Base-by-base conservation (phyloP, 164 flowering plant species). In the Macadamia integrifolia region DNA sequence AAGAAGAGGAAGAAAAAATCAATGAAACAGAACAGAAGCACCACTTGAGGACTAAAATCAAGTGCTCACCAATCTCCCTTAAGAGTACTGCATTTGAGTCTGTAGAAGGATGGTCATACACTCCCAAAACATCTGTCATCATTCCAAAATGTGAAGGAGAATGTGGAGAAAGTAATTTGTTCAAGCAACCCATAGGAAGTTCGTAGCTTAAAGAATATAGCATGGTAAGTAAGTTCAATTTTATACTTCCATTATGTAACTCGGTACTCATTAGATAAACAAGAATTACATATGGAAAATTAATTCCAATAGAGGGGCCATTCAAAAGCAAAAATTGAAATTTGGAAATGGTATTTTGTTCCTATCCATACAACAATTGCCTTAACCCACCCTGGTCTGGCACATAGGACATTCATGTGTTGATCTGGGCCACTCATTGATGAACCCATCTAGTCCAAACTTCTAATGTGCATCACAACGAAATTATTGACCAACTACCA, bases 81-180 rank as follows among this genome's bases (percentile, higher is more conserved):
- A 92, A 73, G 17, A 94, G 90, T 46, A 88, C 75, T 4, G 99
- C 97, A 76, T 78, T 67, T 40, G 90, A 81, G 53, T 92, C 96
- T 64, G 84, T 43, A 35, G 99, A 98, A 6, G 99, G 99, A 31
- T 90, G 88, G 69, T 92, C 94, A 71, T 87, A 94, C 46, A 94
- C 99, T 29, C 99, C 97, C 44, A 80, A 81, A 66, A 94, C 99
- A 84, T 94, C 98, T 75, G 99, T 94, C 99, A 91, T 68, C 14
- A 65, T 61, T 58, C 63, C 65, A 59, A 9, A 56, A 76, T 74
- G 77, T 79, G 77, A 66, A 57, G 83, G 81, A 35, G 40, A 85
- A 62, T 67, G 60, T 14, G 32, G 18, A 48, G 46, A 42, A n/a
- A 60, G 64, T 17, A 7, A 5, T 42, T 48, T 32, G 55, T 56